These are phyloP conservation scores for Blastomyces emzantsi DNA, from an alignment of 2,329 filamentous ascomycete species.

Conservation along the genomic window DNA sequence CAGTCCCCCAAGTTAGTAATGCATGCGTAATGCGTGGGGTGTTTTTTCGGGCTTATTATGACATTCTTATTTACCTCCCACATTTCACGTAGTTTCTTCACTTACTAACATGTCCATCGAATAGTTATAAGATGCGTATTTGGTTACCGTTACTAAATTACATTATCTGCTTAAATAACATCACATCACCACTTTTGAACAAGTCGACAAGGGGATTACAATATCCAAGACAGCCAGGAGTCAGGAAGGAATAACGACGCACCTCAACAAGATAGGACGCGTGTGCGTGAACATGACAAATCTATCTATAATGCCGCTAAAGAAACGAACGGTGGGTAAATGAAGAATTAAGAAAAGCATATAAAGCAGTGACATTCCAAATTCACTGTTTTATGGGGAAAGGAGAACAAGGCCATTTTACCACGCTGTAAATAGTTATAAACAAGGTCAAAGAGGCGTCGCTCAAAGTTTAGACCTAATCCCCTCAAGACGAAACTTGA, in stretches of 20 bases:
- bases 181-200: neutral
- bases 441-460: neutral
- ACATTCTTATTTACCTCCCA: neutral
- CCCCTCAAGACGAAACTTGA: constrained; percentile 87
- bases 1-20: neutral
- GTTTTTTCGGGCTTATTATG: neutral
- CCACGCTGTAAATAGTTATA: neutral
- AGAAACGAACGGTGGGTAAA: too few species aligned
- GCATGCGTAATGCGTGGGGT: neutral
- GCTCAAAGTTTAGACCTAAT: constrained; percentile 69
- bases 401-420: neutral
- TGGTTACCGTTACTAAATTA: neutral
- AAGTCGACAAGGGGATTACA: neutral
- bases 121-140: neutral
- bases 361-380: neutral
- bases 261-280: neutral
- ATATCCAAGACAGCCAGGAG: neutral
- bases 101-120: neutral
- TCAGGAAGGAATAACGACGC: neutral
- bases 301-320: constrained; percentile 5
- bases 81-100: neutral
- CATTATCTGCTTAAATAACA: neutral
- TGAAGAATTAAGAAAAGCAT: too few species aligned
- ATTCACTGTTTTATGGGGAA: neutral
- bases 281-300: neutral